Evolutionary conservation across 306 rosid genomes (phyloP).

Genomic region (Cucumis melo): DNA sequence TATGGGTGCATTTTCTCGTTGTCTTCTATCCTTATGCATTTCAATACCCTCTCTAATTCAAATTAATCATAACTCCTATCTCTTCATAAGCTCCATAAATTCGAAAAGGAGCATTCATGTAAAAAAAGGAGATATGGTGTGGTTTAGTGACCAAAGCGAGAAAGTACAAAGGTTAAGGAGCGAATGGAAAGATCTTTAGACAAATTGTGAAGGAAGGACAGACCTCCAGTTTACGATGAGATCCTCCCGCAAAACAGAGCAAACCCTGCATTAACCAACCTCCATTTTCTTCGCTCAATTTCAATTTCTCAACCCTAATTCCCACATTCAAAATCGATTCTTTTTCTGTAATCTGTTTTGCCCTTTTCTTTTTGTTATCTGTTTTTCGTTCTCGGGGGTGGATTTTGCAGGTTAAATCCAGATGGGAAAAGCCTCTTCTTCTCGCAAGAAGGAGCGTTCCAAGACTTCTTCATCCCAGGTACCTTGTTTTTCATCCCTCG

Average conservation of each 20-base stretch:
- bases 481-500: not conserved
- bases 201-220: not conserved
- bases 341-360: not conserved
- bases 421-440: constrained; percentile 75
- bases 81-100: too few species aligned
- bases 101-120: too few species aligned
- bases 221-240: not conserved
- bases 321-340: not conserved
- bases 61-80: too few species aligned
- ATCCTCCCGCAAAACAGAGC: not conserved
- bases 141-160: too few species aligned
- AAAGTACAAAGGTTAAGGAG: too few species aligned
- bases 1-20: too few species aligned
- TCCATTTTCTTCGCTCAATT: not conserved
- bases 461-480: constrained; percentile 54
- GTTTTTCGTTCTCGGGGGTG: constrained; percentile 9
- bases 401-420: constrained; percentile 33
- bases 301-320: not conserved
- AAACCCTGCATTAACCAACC: not conserved
- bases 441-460: constrained; percentile 47
- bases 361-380: not conserved
- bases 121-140: too few species aligned
- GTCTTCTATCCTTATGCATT: too few species aligned
- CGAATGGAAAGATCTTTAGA: too few species aligned
- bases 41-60: too few species aligned